A percentile compares a stretch with the other conserved stretches of the same genome.
phyloP scores from a whole-genome alignment of 495 filamentous ascomycete species.

The Amorphotheca resinae region DNA sequence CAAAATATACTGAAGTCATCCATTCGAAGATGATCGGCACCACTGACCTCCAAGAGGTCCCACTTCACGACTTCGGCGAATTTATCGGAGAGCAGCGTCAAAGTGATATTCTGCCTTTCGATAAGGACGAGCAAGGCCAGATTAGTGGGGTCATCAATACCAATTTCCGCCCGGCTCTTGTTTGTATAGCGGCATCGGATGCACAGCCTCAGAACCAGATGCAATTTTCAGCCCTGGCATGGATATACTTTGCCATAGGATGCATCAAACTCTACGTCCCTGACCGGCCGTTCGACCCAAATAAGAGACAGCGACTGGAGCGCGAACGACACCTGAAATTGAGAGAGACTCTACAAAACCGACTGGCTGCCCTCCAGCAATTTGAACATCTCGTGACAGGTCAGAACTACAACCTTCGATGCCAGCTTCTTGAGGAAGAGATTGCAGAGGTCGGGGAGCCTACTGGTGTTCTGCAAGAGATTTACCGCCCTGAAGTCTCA shows the following conservation, averaged over 20 bases:
- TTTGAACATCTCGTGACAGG: conserved; percentile 62
- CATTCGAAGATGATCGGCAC: neutral
- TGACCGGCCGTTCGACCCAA: conserved; percentile 75
- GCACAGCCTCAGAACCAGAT: conserved; percentile 12
- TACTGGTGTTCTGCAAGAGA: conserved; percentile 33
- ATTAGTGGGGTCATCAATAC: neutral
- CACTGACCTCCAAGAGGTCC: neutral
- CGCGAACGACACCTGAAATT: conserved; percentile 49
- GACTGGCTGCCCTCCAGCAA: conserved; percentile 44
- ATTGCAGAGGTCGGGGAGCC: conserved; percentile 49
- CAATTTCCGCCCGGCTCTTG: conserved; percentile 16
- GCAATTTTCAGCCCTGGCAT: conserved; percentile 37
- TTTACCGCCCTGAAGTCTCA: conserved; percentile 58
- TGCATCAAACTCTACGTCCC: conserved; percentile 73
- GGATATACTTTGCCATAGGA: conserved; percentile 51
- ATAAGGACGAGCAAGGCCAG: neutral
- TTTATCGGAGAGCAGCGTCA: neutral
- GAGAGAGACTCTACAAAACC: conserved; percentile 36
- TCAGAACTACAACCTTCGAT: conserved; percentile 48
- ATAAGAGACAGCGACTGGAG: conserved; percentile 61
- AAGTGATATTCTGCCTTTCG: neutral
- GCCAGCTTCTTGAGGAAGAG: conserved; percentile 44
- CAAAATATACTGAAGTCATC: neutral
- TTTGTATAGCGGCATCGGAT: conserved; percentile 24
- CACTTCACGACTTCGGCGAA: neutral